Evolutionary conservation across 1,284 basidiomycete genomes (phyloP), one percentile per base, ranked within the genome.

Genomic region (Golubevia pallescens): DNA sequence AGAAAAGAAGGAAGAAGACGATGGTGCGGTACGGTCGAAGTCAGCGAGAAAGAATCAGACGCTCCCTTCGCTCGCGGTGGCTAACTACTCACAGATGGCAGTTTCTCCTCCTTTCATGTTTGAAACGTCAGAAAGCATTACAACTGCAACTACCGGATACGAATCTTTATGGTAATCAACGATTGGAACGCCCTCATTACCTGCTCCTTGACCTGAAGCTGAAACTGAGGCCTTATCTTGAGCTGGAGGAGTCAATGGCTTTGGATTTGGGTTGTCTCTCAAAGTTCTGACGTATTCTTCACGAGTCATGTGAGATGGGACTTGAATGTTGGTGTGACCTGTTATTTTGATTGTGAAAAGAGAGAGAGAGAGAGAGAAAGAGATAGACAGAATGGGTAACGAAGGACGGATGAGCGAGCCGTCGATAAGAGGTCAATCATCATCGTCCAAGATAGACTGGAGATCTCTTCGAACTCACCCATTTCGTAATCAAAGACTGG

Each of bases 91-190:
- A 38, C 34, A 42, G 20, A 80, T 60, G 20, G 68, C 77, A 2
- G 77, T 80, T 62, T 81, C 79, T 4, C 79, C 79, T 14, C 78
- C 78, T 42, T 65, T 61, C 78, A 81, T 80, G 19, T 61, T 63
- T 2, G 64, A 63, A 38, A 71, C 69, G 60, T 79, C 76, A 7
- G 64, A 68, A 1, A 80, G 71, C 78, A 81, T 80, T 20, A 78
- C 60, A 3, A 78, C 78, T 62, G 66, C 68, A 24, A 81, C 78
- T 57, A 70, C 76, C 7, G 72, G 75, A 32, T 76, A 77, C 6
- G 67, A 63, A 42, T 68, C 67, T 23, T 58, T 59, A 58, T 68
- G 67, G n/a, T 52, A 68, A 13, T 59, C 67, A 14, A 68, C 67
- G 5, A 68, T 63, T 19, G 53, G 57, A 38, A 38, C 34, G 3